Conservation (phyloP, 1,284 basidiomycete species). For the Boletus mariae region DNA sequence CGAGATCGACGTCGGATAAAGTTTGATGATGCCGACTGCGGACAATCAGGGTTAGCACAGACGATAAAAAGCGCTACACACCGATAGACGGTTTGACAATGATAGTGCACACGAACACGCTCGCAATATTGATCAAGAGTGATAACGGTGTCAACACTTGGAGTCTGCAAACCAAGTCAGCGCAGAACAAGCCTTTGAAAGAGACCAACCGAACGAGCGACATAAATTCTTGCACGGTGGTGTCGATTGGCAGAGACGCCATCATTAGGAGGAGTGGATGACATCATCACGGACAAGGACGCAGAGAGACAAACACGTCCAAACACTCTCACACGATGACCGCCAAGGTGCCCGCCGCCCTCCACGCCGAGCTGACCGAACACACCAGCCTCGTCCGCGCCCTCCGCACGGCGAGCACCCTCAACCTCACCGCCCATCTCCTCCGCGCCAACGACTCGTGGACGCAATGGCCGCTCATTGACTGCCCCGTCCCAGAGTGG, state of each 20-base stretch:
- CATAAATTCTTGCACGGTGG: constrained; percentile 52
- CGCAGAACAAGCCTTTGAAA: neutral
- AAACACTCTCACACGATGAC: constrained; percentile 12
- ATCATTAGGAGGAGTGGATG: neutral
- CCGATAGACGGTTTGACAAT: constrained; percentile 56
- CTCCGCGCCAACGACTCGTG: constrained; percentile 15
- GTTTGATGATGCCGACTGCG: constrained; percentile 49
- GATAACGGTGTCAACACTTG: constrained; percentile 79
- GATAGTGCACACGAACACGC: constrained; percentile 52
- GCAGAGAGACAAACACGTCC: constrained; percentile 10
- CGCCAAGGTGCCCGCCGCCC: constrained; percentile 18
- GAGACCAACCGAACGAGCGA: constrained; percentile 46
- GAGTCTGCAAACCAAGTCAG: constrained; percentile 39
- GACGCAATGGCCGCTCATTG: constrained; percentile 32
- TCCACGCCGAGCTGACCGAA: constrained; percentile 28
- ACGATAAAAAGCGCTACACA: constrained; percentile 20
- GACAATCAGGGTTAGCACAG: neutral
- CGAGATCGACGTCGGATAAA: constrained; percentile 70
- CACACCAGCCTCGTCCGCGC: constrained; percentile 24
- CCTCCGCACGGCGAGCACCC: constrained; percentile 23
- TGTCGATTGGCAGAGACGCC: constrained; percentile 44
- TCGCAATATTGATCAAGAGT: constrained; percentile 65
- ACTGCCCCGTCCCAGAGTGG: constrained; percentile 31
- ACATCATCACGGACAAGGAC: constrained; percentile 13
- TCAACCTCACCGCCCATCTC: constrained; percentile 30